Evolutionary conservation across 108 stramenopile genomes (phyloP).

Genomic region (Cyclotella cryptica): DNA sequence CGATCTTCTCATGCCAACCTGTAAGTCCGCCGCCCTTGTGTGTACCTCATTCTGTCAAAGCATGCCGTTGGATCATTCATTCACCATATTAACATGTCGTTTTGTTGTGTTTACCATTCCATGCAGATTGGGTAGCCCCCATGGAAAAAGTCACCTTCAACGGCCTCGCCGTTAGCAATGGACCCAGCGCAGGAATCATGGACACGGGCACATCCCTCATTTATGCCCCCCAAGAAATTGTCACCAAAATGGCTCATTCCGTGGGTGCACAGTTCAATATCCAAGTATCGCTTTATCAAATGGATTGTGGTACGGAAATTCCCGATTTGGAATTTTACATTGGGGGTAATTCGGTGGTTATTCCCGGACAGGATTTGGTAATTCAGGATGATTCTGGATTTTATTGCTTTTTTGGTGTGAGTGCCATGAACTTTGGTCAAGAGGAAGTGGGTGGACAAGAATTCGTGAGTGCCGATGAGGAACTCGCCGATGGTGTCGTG

Average conservation of each 20-base stretch:
- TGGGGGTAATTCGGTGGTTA: constrained; percentile 81
- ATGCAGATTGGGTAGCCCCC: constrained; percentile 87
- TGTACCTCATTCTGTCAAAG: no score
- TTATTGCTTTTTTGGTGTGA: constrained; percentile 51
- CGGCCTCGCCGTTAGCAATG: constrained; percentile 25
- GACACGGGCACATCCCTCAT: constrained; percentile 97
- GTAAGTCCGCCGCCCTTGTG: not conserved
- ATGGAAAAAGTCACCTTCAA: constrained; percentile 77
- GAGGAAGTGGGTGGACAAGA: constrained; percentile 15
- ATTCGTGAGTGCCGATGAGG: constrained; percentile 53
- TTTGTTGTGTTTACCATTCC: not conserved
- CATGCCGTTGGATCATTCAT: no score
- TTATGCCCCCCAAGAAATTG: constrained; percentile 82
- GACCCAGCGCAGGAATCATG: constrained; percentile 82
- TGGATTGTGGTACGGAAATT: constrained; percentile 76
- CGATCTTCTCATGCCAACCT: constrained; percentile 65
- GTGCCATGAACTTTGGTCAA: constrained; percentile 43
- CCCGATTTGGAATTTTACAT: constrained; percentile 88
- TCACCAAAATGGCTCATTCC: constrained; percentile 71
- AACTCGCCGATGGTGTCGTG: constrained; percentile 48
- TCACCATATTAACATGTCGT: no score
- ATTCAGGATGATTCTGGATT: constrained; percentile 68
- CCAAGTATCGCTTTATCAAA: constrained; percentile 82
- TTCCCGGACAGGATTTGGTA: constrained; percentile 77
- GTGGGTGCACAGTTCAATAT: constrained; percentile 82